Base-by-base conservation (phyloP, 495 filamentous ascomycete species). In the Aspergillus kassunensis region DNA sequence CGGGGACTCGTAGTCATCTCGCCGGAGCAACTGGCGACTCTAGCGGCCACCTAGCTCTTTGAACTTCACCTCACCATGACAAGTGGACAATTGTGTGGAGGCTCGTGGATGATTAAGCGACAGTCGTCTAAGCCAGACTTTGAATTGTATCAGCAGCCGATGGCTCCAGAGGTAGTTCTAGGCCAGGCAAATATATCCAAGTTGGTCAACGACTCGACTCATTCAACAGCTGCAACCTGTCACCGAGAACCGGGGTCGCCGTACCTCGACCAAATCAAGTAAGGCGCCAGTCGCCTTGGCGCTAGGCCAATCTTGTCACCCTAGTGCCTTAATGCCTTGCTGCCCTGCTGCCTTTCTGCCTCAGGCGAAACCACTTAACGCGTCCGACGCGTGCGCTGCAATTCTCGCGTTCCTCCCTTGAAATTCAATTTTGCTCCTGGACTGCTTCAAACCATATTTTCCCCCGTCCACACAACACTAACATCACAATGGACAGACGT, bases 401-500 rank as follows among this genome's bases (percentile, higher is more conserved):
- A n/a, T 56, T 29, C 56, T 65, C 60, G 62, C 58, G 62, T 64
- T 59, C 49, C 37, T 57, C 60, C 66, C 63, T 65, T 58, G 58
- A 69, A 65, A 62, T 60, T 58, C 45, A 53, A 49, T 55, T 53
- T 20, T 24, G 25, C 56, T 58, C 51, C 52, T 52, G 43, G 43
- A 51, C 27, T 45, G 44, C 51, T 51, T 56, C 53, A 53, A 57
- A n/a, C n/a, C n/a, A n/a, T 58, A 57, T 51, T 56, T 47, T 56
- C 57, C 43, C 44, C 24, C 59, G 30, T 45, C 44, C 15, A 37
- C 57, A 47, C 49, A 44, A 35, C 58, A 62, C 53, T 39, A 49
- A 42, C 56, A 55, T 49, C 65, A 59, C 35, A 42, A 96, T 97
- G 89, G 95, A 99, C 77, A 81, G 85, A 66, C 87, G 88, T 72